Base-by-base conservation (phyloP, 257 asterid genomes). In the Linaria vulgaris region DNA sequence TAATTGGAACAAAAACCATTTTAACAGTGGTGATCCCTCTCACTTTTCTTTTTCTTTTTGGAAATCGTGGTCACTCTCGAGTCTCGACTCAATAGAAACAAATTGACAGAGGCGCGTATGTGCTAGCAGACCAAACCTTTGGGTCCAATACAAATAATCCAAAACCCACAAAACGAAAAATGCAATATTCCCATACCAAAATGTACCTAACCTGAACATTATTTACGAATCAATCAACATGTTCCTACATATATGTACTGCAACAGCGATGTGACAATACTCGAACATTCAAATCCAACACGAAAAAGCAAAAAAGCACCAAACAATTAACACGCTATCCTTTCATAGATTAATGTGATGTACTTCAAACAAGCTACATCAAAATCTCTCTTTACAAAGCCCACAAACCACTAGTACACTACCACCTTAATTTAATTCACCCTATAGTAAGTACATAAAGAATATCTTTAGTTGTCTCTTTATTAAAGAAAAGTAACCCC, bases 381-480 rank as follows among this genome's bases (percentile, higher is more conserved):
- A 75, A 78, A 72, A 39, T 68, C 70, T 24, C 69, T 63, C 70
- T 59, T 49, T 55, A 67, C 79, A 69, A 72, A 67, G 67, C 79
- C 72, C 66, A 0, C 71, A 70, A 75, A 69, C 1, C 73, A 70
- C 73, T 61, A 11, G 1, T 9, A 56, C 47, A 34, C 61, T n/a
- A n/a, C n/a, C n/a, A n/a, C n/a, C n/a, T n/a, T n/a, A n/a, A n/a
- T n/a, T 70, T 50, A 45, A 72, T 63, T 64, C 73, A 2, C 53
- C 58, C 45, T 50, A 48, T 76, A 51, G 65, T 54, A 69, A 62
- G 77, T 63, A 74, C 92, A 79, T 54, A 72, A 66, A 70, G 83
- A 83, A 85, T 77, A 74, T 78, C 85, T 82, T 74, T 82, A 72
- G 68, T 61, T 75, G 69, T 72, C 75, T 62, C 81, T 81, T 81